phyloP scores from a whole-genome alignment of 345 rosid species.

The Citropsis articulata region DNA sequence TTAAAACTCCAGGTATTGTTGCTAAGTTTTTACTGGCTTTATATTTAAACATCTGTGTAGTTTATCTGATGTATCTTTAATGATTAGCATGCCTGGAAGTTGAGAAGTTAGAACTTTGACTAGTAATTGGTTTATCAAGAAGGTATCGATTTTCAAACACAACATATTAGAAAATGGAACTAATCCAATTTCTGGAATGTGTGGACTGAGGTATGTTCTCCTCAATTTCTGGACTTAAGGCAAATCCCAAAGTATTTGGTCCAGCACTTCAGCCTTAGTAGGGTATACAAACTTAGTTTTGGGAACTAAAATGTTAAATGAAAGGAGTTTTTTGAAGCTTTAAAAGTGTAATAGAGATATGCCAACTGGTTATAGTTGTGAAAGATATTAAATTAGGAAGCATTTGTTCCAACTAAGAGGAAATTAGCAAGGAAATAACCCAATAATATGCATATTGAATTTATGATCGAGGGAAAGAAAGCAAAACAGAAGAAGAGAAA shows the following conservation, averaged over 20 bases:
- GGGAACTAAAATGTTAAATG: background rate
- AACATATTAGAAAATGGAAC: background rate
- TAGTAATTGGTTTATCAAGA: background rate
- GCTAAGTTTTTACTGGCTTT: background rate
- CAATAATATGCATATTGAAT: too few relatives aligned
- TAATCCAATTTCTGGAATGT: background rate
- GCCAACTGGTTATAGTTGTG: background rate
- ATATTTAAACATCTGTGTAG: background rate
- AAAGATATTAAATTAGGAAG: background rate
- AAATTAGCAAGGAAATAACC: background rate
- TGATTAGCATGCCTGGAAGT: background rate
- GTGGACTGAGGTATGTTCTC: background rate
- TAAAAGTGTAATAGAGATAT: background rate
- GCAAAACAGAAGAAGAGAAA: too few relatives aligned
- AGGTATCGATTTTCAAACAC: background rate
- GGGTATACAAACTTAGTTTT: background rate
- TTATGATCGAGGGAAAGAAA: too few relatives aligned
- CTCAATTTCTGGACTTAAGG: background rate
- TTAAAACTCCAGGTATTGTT: conserved; percentile 75
- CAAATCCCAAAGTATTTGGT: background rate
- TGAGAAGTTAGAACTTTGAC: background rate
- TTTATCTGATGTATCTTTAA: background rate
- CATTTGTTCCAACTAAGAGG: background rate
- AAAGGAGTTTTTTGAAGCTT: background rate
- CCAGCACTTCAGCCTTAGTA: background rate